A percentile compares a stretch with the other conserved stretches of the same genome.
These are phyloP conservation scores for Lignosus rhinocerotis DNA, from an alignment of 1,284 basidiomycete species.

Conservation along the genomic window DNA sequence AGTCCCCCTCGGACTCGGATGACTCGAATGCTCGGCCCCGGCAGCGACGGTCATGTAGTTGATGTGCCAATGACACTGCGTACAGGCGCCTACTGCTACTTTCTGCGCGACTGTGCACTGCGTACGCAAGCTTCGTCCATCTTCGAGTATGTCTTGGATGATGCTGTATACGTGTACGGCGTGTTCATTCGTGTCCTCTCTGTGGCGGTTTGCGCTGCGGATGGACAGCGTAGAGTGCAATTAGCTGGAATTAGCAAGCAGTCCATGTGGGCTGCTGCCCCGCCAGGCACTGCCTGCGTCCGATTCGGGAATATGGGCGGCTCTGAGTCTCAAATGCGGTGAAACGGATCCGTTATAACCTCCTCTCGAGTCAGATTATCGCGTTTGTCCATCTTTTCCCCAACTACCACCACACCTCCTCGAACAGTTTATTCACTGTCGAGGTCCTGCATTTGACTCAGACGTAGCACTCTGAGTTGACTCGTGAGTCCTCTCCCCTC, in stretches of 20 bases:
- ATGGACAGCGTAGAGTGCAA: conserved; percentile 1
- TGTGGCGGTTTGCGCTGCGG: conserved; percentile 10
- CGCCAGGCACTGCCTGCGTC: conserved; percentile 21
- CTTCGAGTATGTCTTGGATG: neutral
- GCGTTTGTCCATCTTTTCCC: conserved; percentile 22
- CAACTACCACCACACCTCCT: conserved; percentile 29
- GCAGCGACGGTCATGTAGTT: conserved; percentile 12
- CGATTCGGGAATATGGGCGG: conserved; percentile 22
- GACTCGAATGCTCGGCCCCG: conserved; percentile 19
- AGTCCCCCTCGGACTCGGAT: conserved; percentile 4
- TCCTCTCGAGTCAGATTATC: conserved; percentile 38
- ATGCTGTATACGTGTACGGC: neutral
- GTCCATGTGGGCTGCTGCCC: conserved; percentile 10
- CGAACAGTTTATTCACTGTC: conserved; percentile 30
- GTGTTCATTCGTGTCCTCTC: conserved; percentile 9
- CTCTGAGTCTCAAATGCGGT: conserved; percentile 48
- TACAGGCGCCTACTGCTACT: neutral
- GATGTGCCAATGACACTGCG: no score
- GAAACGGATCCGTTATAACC: conserved; percentile 38
- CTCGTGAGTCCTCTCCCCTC: conserved; percentile 33
- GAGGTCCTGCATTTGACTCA: conserved; percentile 24
- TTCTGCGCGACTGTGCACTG: conserved; percentile 19
- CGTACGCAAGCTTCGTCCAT: conserved; percentile 13
- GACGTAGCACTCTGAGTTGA: conserved; percentile 17
- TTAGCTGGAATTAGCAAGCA: conserved; percentile 6